Evolutionary conservation across 2,329 filamentous ascomycete genomes (phyloP), one percentile per base, ranked within the genome.

Genomic region (Botrytis hyacinthi): DNA sequence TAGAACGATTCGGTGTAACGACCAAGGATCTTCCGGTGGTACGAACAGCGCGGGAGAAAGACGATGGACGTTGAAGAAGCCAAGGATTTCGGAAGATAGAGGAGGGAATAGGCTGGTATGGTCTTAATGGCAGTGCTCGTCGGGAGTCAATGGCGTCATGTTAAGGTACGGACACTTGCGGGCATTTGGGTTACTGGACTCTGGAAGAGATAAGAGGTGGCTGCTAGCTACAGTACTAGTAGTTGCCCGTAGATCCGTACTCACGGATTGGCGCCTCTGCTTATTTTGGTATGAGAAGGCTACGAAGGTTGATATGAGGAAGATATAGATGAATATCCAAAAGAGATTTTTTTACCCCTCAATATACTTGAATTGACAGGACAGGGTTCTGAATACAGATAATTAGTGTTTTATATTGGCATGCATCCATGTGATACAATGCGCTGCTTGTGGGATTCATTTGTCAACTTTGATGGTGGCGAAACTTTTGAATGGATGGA

Each of bases 61-160:
- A 35, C 46, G 14, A 68, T 29, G 20, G 40, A 44, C 59, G 22
- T 72, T 20, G 29, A 57, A 68, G 51, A 46, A 59, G 42, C 29
- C 40, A 59, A 44, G 35, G 22, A 46, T 48, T 18, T 66, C 37
- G 59, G 22, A 73, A 46, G 40, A 60, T 35, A 46, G 42, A 46
- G 51, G n/a, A 44, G 65, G 35, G n/a, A 42, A 71, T 59, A 51
- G 61, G 44, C 29, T 42, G 61, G 59, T 51, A 57, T 44, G 71
- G 48, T 73, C 70, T 8, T 65, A 71, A 54, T 70, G 51, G 61
- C 37, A 54, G 54, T 29, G 54, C 75, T 74, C 73, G 72, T 73
- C 69, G 73, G 73, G 74, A 75, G 66, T 74, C 59, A 61, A 73
- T 72, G 75, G 73, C 74, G 51, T 75, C 74, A 74, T 42, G 70